A percentile compares a stretch with the other conserved stretches of the same genome.
phyloP scores from a whole-genome alignment of 345 rosid genomes.

The Psidium friedrichsthalianum region DNA sequence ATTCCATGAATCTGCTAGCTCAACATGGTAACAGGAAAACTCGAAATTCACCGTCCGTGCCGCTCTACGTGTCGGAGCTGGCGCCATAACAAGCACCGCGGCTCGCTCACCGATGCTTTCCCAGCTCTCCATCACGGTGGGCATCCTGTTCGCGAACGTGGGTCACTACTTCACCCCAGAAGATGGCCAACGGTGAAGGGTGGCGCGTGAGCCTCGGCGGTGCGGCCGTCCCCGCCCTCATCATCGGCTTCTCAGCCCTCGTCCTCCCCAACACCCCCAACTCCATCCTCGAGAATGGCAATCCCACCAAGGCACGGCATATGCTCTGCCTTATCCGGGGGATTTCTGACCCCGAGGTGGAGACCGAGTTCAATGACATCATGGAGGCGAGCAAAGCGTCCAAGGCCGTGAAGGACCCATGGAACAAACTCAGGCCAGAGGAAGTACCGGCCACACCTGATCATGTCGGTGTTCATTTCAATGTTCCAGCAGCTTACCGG shows the following conservation, averaged over 20 bases:
- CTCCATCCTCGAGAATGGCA: slow-evolving; percentile 22
- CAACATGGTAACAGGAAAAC: not conserved
- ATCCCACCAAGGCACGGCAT: slow-evolving; percentile 4
- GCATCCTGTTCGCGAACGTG: slow-evolving; percentile 34
- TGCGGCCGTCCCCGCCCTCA: slow-evolving; percentile 25
- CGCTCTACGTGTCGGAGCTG: slow-evolving; percentile 48
- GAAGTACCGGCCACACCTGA: slow-evolving; percentile 17
- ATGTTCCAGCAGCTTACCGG: slow-evolving; percentile 42
- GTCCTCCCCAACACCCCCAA: slow-evolving; percentile 29
- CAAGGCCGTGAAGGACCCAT: slow-evolving; percentile 20
- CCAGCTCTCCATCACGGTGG: slow-evolving; percentile 35
- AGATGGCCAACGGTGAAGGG: slow-evolving; percentile 3
- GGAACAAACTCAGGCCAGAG: slow-evolving; percentile 5
- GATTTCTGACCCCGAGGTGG: slow-evolving; percentile 7
- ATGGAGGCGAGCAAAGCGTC: slow-evolving; percentile 14
- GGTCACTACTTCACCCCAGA: slow-evolving; percentile 22
- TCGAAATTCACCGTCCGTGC: slow-evolving; percentile 23
- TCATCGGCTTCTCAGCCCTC: slow-evolving; percentile 17
- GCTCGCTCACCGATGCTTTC: slow-evolving; percentile 34
- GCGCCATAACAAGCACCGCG: slow-evolving; percentile 43
- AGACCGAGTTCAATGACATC: slow-evolving; percentile 18
- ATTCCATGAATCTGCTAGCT: not conserved
- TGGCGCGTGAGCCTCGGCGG: slow-evolving; percentile 25
- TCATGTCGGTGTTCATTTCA: slow-evolving; percentile 12
- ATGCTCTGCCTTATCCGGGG: slow-evolving; percentile 20